Conservation (phyloP, 495 filamentous ascomycete species). For the Hyaloscypha hepaticicola region DNA sequence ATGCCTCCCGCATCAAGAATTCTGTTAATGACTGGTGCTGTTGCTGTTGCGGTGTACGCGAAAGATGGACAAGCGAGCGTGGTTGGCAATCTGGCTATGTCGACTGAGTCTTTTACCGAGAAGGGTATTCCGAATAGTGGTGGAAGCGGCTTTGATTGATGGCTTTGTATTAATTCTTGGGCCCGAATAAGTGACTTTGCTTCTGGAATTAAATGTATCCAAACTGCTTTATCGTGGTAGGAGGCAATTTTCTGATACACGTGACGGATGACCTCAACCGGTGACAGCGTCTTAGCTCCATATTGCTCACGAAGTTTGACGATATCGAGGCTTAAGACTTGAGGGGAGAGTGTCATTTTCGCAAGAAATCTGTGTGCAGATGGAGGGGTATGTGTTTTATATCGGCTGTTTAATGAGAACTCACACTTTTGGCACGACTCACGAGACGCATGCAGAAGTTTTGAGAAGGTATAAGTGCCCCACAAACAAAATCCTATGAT, state of each 20-base stretch:
- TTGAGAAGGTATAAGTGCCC: too few relatives aligned
- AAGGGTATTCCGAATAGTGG: conserved; percentile 25
- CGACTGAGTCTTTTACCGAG: conserved; percentile 29
- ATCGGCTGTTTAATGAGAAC: too few relatives aligned
- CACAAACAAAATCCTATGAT: too few relatives aligned
- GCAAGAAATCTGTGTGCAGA: neutral
- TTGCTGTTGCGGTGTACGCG: conserved; percentile 42
- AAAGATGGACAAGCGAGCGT: conserved; percentile 58
- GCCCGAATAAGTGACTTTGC: neutral
- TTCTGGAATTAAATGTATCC: neutral
- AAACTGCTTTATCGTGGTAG: conserved; percentile 1
- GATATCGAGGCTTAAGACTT: neutral
- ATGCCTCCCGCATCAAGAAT: conserved; percentile 49
- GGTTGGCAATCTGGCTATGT: conserved; percentile 53
- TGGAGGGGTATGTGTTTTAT: too few relatives aligned
- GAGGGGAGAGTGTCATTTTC: neutral
- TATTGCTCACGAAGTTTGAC: neutral
- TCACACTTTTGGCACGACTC: too few relatives aligned
- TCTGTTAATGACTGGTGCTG: conserved; percentile 32
- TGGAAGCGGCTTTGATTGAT: neutral
- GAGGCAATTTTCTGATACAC: neutral
- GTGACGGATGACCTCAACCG: neutral
- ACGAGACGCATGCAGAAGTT: too few relatives aligned
- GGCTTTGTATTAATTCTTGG: neutral
- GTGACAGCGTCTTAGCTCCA: neutral